Conservation (phyloP, 2,329 filamentous ascomycete species). For the Diplodia intermedia region DNA sequence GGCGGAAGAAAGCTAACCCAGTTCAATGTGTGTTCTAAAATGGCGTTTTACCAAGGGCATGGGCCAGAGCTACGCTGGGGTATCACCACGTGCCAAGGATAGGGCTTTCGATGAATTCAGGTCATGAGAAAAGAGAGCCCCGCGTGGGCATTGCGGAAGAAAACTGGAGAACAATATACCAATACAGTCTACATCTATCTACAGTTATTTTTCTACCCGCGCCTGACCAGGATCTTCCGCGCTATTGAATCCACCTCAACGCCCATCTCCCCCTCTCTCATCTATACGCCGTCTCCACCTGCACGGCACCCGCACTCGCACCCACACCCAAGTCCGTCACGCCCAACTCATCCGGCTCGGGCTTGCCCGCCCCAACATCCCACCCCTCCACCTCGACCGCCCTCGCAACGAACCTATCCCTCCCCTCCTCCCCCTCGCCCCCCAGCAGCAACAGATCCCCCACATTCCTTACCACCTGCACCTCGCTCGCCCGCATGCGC, state of each 20-base stretch:
- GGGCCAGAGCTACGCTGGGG: not conserved
- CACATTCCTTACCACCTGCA: constrained; percentile 80
- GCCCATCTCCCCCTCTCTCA: not conserved
- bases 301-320: constrained; percentile 29
- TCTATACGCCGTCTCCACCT: constrained; percentile 19
- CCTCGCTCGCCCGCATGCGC: constrained; percentile 84
- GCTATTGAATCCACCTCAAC: not conserved
- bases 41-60: not conserved
- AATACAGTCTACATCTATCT: not conserved
- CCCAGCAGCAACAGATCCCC: constrained; percentile 74
- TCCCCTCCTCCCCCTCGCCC: constrained; percentile 62
- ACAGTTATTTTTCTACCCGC: not conserved
- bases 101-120: not conserved
- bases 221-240: not conserved
- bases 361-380: constrained; percentile 34
- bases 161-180: not conserved
- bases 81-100: not conserved
- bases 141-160: too few relatives aligned
- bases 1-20: not conserved
- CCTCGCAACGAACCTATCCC: constrained; percentile 66
- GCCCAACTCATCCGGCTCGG: constrained; percentile 37
- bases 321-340: constrained; percentile 40
- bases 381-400: constrained; percentile 39
- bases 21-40: not conserved
- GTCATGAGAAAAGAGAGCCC: too few relatives aligned